Evolutionary conservation across 2,329 filamentous ascomycete genomes (phyloP), one percentile per base, ranked within the genome.

Genomic region (Amauroascus verrucosus): DNA sequence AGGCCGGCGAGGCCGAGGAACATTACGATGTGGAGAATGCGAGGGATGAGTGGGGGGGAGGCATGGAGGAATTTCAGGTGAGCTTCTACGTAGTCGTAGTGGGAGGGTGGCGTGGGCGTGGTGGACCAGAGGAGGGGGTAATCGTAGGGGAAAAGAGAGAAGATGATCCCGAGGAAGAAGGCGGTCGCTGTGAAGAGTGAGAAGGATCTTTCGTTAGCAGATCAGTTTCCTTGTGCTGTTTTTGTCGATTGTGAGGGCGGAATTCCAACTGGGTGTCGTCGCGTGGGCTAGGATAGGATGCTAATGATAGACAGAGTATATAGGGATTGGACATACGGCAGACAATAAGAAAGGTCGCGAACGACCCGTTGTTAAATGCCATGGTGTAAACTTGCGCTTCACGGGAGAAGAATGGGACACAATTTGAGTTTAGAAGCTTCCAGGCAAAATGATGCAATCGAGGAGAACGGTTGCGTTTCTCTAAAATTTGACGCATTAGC

Each of bases 161-260:
- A 98, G 71, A 98, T 84, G 70, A 97, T 89, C 63, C 93, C 93
- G 59, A 98, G 85, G 80, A 97, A 95, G 81, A 98, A 98, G 71
- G 88, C 95, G 60, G 86, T 89, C 59, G 86, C 86, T 90, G 26
- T 35, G 28, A 33, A 16, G 18, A 14, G 13, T 14, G 48, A 11
- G 11, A 6, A 14, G 63, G 35, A 16, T 35, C n/a, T n/a, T n/a
- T n/a, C n/a, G n/a, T 50, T 32, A 41, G 33, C 6, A 41, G 33
- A 24, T 35, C 47, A 49, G 1, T 7, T 41, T 20, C 26, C 49
- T 41, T 5, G 6, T 41, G 6, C 13, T n/a, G 22, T 24, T 11
- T 41, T n/a, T 11, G 13, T 22, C 4, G 37, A 18, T 40, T 40
- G 37, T n/a, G n/a, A n/a, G n/a, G n/a, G n/a, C n/a, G n/a, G n/a